Conservation (phyloP, 495 filamentous ascomycete genomes). For the Cairneyella variabilis region DNA sequence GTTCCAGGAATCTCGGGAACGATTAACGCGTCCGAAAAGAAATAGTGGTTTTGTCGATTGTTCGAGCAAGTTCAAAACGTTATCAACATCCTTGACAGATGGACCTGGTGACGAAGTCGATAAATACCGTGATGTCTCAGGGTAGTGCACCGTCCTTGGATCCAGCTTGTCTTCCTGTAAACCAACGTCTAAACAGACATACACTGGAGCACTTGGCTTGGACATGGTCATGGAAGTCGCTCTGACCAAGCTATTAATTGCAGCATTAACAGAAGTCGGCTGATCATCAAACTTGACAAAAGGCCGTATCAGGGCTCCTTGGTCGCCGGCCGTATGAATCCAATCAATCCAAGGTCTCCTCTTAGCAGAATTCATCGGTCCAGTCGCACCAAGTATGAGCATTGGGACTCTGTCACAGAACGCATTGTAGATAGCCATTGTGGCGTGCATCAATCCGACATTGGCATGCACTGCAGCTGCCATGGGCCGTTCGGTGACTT, state of each 20-base stretch:
- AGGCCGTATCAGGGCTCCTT: constrained; percentile 15
- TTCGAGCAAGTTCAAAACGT: background rate
- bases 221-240: constrained; percentile 2
- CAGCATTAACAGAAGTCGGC: constrained; percentile 15
- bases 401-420: constrained; percentile 20
- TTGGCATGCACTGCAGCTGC: constrained; percentile 23
- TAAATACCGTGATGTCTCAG: constrained; percentile 6
- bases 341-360: constrained; percentile 23
- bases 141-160: constrained; percentile 4
- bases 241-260: constrained; percentile 17
- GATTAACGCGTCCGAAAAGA: constrained; percentile 17
- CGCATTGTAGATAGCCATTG: constrained; percentile 23
- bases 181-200: constrained; percentile 17
- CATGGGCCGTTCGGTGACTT: constrained; percentile 21
- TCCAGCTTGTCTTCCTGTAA: constrained; percentile 20
- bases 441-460: constrained; percentile 20
- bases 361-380: constrained; percentile 17
- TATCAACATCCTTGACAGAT: background rate
- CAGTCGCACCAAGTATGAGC: constrained; percentile 20
- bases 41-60: constrained; percentile 16
- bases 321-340: constrained; percentile 19
- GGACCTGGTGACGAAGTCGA: background rate
- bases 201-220: constrained; percentile 17
- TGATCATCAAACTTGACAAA: constrained; percentile 25
- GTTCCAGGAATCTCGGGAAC: constrained; percentile 14